These are phyloP conservation scores for Pelargonium myrrhifolium DNA, from an alignment of 441 rosid species.

Conservation along the genomic window DNA sequence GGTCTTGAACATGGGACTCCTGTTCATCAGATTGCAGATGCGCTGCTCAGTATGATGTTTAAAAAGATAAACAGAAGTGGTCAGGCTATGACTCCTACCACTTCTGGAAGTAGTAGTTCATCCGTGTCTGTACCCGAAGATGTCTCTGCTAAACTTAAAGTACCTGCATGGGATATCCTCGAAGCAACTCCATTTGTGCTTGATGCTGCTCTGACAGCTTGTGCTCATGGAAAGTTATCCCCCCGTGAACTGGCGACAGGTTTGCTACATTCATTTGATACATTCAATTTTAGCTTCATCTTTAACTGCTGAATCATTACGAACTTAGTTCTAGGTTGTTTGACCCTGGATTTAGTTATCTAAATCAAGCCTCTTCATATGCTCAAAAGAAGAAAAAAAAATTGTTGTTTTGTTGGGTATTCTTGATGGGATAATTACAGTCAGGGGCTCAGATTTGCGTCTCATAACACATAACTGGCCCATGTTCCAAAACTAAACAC, in stretches of 20 bases:
- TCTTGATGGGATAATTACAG: too few relatives aligned
- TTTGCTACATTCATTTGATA: conserved; percentile 25
- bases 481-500: too few relatives aligned
- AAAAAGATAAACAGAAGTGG: conserved; percentile 57
- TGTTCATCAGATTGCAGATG: conserved; percentile 83
- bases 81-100: conserved; percentile 45
- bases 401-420: too few relatives aligned
- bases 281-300: conserved; percentile 10
- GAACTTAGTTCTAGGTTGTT: background rate
- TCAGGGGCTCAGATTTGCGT: too few relatives aligned
- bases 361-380: background rate
- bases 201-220: conserved; percentile 87
- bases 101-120: conserved; percentile 77
- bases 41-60: conserved; percentile 81
- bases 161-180: conserved; percentile 95
- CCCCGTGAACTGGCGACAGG: conserved; percentile 99
- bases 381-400: too few relatives aligned
- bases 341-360: background rate
- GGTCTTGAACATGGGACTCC: conserved; percentile 68
- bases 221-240: conserved; percentile 85
- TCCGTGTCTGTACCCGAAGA: conserved; percentile 71
- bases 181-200: conserved; percentile 85
- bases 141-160: conserved; percentile 50
- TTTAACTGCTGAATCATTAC: background rate
- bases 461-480: too few relatives aligned